Evolutionary conservation across 2,329 filamentous ascomycete species (phyloP).

Genomic region (Aspergillus vadensis): DNA sequence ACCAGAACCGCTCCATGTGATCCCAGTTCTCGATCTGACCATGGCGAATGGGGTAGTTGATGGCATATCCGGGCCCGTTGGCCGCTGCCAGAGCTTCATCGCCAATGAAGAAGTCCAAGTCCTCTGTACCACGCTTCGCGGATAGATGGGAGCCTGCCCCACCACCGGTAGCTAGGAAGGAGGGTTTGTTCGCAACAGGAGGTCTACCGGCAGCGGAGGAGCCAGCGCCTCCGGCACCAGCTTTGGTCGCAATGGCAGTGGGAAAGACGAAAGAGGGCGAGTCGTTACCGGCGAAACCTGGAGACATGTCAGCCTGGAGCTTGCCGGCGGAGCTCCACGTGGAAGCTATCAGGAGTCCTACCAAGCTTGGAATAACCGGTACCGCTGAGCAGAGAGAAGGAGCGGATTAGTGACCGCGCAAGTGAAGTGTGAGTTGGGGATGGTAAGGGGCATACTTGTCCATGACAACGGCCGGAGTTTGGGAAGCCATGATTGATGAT

Average conservation of each 20-base stretch:
- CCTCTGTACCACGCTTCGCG: constrained; percentile 92
- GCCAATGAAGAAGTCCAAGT: constrained; percentile 97
- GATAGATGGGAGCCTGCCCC: constrained; percentile 81
- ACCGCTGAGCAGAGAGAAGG: constrained; percentile 64
- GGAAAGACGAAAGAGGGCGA: constrained; percentile 99
- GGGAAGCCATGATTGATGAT: constrained; percentile 74
- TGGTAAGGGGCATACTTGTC: constrained; percentile 80
- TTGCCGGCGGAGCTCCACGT: constrained; percentile 13
- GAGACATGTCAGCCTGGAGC: constrained; percentile 38
- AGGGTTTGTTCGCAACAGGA: constrained; percentile 89
- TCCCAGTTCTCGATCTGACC: constrained; percentile 99
- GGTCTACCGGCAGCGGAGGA: constrained; percentile 85
- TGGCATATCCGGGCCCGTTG: constrained; percentile 85
- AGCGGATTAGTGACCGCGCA: constrained; percentile 39
- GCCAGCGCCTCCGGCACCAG: constrained; percentile 66
- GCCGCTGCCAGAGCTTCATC: constrained; percentile 89
- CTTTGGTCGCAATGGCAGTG: constrained; percentile 96
- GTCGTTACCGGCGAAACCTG: constrained; percentile 98
- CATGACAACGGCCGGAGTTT: constrained; percentile 99
- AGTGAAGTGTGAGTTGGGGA: constrained; percentile 35
- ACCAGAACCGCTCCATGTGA: constrained; percentile 99
- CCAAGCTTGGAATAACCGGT: constrained; percentile 99
- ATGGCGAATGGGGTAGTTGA: constrained; percentile 97
- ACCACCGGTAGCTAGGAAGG: constrained; percentile 88
- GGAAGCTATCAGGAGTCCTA: constrained; percentile 49